Percentiles rank a stretch among this genome's conserved stretches.
Evolutionary conservation across 768 basidiomycete species (phyloP).

Genomic region (Pleurotus cornucopiae): DNA sequence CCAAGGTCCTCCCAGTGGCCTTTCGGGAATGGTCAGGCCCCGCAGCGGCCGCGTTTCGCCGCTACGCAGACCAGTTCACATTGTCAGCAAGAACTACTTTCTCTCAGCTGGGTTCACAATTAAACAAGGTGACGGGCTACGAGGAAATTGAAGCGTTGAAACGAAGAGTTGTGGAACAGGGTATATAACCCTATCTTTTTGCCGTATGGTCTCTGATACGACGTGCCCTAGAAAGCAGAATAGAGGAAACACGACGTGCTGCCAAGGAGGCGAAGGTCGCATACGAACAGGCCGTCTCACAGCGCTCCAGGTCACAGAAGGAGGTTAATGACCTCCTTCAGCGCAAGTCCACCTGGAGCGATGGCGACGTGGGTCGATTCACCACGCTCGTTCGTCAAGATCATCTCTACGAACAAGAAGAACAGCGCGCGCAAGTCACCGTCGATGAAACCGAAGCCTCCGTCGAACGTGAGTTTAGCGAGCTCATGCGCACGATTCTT

Average conservation of each 20-base stretch:
- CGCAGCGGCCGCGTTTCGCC: slow-evolving; percentile 41
- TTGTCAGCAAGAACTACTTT: slow-evolving; percentile 53
- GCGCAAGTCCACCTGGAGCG: slow-evolving; percentile 93
- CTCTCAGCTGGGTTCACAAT: slow-evolving; percentile 67
- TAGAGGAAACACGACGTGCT: slow-evolving; percentile 60
- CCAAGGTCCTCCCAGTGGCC: not conserved
- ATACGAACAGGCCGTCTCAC: slow-evolving; percentile 74
- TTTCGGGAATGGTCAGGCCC: slow-evolving; percentile 45
- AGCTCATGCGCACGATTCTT: slow-evolving; percentile 84
- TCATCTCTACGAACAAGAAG: slow-evolving; percentile 81
- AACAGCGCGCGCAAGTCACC: slow-evolving; percentile 60
- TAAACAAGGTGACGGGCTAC: slow-evolving; percentile 91
- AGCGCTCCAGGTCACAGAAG: slow-evolving; percentile 84
- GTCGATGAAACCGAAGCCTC: slow-evolving; percentile 70
- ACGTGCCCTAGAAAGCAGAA: slow-evolving; percentile 58
- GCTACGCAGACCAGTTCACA: slow-evolving; percentile 56
- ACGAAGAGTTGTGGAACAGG: slow-evolving; percentile 71
- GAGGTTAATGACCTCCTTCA: slow-evolving; percentile 94
- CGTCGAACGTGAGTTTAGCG: slow-evolving; percentile 84
- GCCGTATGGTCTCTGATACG: not conserved
- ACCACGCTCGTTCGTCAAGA: slow-evolving; percentile 89
- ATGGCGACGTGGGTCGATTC: slow-evolving; percentile 81
- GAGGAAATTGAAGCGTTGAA: slow-evolving; percentile 84
- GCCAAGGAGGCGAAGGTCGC: slow-evolving; percentile 70
- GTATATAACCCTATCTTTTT: slow-evolving; percentile 37